Base-by-base conservation (phyloP, 352 stramenopile genomes). In the Phytophthora sojae region DNA sequence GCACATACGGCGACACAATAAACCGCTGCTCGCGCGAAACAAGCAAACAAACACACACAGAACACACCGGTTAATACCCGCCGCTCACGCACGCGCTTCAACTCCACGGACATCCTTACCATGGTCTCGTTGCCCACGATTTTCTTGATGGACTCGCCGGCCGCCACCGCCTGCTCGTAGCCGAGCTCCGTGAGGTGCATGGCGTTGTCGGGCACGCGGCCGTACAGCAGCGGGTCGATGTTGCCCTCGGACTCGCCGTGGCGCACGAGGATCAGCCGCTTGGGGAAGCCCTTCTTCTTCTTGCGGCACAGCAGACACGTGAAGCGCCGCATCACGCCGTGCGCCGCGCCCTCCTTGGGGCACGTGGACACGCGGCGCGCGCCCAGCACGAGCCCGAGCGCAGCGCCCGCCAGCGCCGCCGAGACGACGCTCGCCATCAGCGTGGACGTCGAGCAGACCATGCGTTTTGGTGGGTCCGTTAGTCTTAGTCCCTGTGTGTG, bases 201-300 rank as follows among this genome's bases (percentile, higher is more conserved):
- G 39, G 82, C 83, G 57, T 95, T 94, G 72, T 97, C 89, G 0
- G 89, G 88, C 15, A 94, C 86, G 30, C 76, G 77, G 30, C 77
- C 80, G 45, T 97, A 97, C 25, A 93, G 61, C 26, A 85, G 75
- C 56, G 88, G 87, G 73, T 95, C 86, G 50, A 96, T 90, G 64
- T 97, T 97, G 45, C 90, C 90, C 62, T 96, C 86, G 19, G 83
- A 94, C 70, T 97, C 61, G 56, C 90, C 89, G 72, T 96, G 90
- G 45, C 89, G 88, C 69, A 97, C 83, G 53, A 97, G 75, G 63
- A 97, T 95, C 21, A 97, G 73, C 11, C 84, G 82, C 56, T 93
- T 92, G 5, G 90, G 90, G 51, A 89, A 81, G 21, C 61, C 60
- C 52, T 74, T 76, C 53, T 80, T 81, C 63, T 79, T 77, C 57